phyloP scores from a whole-genome alignment of 2,329 filamentous ascomycete species.

The Fusarium palustre region DNA sequence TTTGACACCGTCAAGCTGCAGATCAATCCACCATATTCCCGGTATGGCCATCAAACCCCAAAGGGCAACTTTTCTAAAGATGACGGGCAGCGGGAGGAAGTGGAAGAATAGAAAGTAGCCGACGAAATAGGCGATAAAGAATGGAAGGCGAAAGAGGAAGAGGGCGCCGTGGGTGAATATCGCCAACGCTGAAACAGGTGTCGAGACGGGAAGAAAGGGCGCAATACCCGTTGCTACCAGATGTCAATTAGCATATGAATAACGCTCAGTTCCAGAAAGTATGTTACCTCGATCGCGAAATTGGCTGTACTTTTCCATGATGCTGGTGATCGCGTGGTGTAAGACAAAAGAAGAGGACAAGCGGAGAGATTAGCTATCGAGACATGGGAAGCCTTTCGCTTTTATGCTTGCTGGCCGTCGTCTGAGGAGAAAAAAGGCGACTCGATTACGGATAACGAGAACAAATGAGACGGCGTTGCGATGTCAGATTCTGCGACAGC shows the following conservation, averaged over 20 bases:
- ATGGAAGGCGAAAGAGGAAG: constrained; percentile 82
- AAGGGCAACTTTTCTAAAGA: constrained; percentile 82
- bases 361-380: constrained; percentile 37
- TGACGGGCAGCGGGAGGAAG: constrained; percentile 75
- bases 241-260: constrained; percentile 25
- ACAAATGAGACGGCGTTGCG: constrained; percentile 28
- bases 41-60: constrained; percentile 91
- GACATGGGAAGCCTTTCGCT: constrained; percentile 35
- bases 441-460: neutral
- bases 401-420: neutral
- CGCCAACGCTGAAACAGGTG: constrained; percentile 71
- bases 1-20: constrained; percentile 97
- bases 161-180: constrained; percentile 75
- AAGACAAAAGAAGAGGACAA: constrained; percentile 21
- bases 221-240: constrained; percentile 88
- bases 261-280: neutral
- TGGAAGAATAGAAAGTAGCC: constrained; percentile 86
- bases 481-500: constrained; percentile 39
- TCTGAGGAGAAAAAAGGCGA: constrained; percentile 5
- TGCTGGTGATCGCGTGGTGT: constrained; percentile 20
- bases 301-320: constrained; percentile 95
- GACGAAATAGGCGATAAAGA: constrained; percentile 75
- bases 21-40: constrained; percentile 97
- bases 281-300: constrained; percentile 85
- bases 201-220: constrained; percentile 87